Base-by-base conservation (phyloP, 805 yeast genomes). In the Hanseniaspora occidentalis region DNA sequence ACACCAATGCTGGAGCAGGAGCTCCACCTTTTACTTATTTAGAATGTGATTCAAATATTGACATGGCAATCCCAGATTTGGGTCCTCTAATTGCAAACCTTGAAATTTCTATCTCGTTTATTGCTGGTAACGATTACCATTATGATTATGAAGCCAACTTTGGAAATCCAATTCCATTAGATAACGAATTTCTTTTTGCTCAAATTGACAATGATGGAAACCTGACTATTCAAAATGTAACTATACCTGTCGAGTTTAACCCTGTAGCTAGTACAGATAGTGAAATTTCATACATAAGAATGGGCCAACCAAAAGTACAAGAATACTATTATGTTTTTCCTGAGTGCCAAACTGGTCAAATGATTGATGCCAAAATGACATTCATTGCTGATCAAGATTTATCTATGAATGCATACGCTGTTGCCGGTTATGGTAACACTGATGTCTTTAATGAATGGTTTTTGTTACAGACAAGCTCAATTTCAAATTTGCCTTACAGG, bases 291-390 rank as follows among this genome's bases (percentile, higher is more conserved):
- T 25, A 25, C n/a, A 25, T 25, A 5, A 25, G 29, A 25, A 25
- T 25, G 29, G 29, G 29, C n/a, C 29, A 25, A 25, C 14, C 11
- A 13, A 13, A 25, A 5, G 29, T 25, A 13, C 29, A 25, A 8
- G 29, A 25, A 25, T 5, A 13, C 11, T 25, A 25, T 14, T 25
- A 25, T 8, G 29, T 25, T 25, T 25, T 25, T 25, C 43, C 43
- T 13, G 26, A 35, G 3, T 41, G 43, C 26, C 20, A 29, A 33
- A 25, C 29, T 13, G 29, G 29, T 13, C 5, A 25, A 25, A 25
- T 25, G 29, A 7, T 25, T 8, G 29, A 25, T 7, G 29, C 29
- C n/a, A 13, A 25, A 25, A 25, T 25, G 29, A 25, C 29, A 4
- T 25, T 25, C 8, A 25, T 25, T 25, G 29, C 14, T 25, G 29